These are phyloP conservation scores for Boletellus sp. DNA, from an alignment of 1,284 basidiomycete species.

Conservation along the genomic window DNA sequence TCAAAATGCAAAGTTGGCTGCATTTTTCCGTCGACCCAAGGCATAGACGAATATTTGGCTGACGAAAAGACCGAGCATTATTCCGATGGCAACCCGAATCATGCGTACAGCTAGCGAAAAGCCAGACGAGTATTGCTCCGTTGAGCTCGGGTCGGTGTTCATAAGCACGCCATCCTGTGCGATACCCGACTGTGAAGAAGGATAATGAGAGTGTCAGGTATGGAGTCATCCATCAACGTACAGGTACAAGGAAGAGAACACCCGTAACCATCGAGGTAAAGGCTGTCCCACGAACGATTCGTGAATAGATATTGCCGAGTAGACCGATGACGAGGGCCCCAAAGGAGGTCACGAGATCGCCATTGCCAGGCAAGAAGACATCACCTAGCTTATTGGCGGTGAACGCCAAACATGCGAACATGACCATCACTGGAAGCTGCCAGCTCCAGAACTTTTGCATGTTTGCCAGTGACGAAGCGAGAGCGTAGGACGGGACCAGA, in stretches of 20 bases:
- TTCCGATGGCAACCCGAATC: conserved; percentile 85
- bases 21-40: conserved; percentile 69
- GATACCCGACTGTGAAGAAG: conserved; percentile 63
- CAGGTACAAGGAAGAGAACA: conserved; percentile 80
- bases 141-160: conserved; percentile 59
- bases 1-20: conserved; percentile 75
- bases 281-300: conserved; percentile 73
- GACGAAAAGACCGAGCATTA: conserved; percentile 79
- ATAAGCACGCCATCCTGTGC: conserved; percentile 81
- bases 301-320: conserved; percentile 78
- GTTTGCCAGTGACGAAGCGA: conserved; percentile 74
- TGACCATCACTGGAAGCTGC: conserved; percentile 75
- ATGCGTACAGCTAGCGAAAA: conserved; percentile 69
- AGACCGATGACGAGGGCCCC: conserved; percentile 82
- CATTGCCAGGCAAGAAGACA: conserved; percentile 45
- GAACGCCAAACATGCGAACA: conserved; percentile 75
- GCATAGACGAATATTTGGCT: conserved; percentile 78
- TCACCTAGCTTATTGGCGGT: conserved; percentile 62
- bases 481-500: conserved; percentile 78
- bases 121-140: conserved; percentile 61
- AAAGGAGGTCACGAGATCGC: conserved; percentile 65
- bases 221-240: conserved; percentile 31
- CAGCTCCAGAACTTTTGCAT: conserved; percentile 66
- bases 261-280: conserved; percentile 90
- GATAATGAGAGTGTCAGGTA: conserved; percentile 1